Percentiles rank a stretch among this genome's conserved stretches.
phyloP scores from a whole-genome alignment of 176 grass and related monocot species.

The Musa schizocarpa region DNA sequence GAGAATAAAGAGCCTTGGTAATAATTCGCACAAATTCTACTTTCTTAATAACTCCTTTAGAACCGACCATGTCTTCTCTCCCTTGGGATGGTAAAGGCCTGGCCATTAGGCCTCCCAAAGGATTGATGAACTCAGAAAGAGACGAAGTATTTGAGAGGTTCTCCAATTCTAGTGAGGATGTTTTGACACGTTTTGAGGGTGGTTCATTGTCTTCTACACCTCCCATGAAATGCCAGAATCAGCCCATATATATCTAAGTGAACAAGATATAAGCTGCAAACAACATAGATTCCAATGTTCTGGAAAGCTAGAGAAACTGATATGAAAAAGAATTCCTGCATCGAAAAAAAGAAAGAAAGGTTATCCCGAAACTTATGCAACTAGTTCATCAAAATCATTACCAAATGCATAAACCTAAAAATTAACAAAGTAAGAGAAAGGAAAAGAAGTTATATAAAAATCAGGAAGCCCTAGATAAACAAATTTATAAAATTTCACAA shows the following conservation, averaged over 20 bases:
- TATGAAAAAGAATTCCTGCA: slow-evolving; percentile 1
- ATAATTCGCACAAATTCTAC: slow-evolving; percentile 88
- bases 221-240: slow-evolving; percentile 87
- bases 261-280: not conserved
- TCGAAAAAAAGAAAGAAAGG: not conserved
- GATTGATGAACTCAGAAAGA: slow-evolving; percentile 39
- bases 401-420: not conserved
- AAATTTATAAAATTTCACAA: too few species aligned
- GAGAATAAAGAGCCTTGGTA: slow-evolving; percentile 67
- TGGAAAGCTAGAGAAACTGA: not conserved
- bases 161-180: slow-evolving; percentile 49
- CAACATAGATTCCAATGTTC: not conserved
- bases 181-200: slow-evolving; percentile 78
- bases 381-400: not conserved
- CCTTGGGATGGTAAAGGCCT: slow-evolving; percentile 68
- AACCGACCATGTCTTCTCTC: slow-evolving; percentile 59
- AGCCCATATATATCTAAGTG: slow-evolving; percentile 49
- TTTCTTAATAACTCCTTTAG: slow-evolving; percentile 75
- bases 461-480: not conserved
- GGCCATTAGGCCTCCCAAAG: slow-evolving; percentile 88
- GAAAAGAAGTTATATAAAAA: not conserved
- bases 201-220: slow-evolving; percentile 79
- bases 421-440: not conserved
- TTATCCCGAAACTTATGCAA: not conserved
- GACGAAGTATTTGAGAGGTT: slow-evolving; percentile 38